Percentiles rank a stretch among this genome's conserved stretches.
Conservation (phyloP, 148 eudicot species). For the Silene conica region DNA sequence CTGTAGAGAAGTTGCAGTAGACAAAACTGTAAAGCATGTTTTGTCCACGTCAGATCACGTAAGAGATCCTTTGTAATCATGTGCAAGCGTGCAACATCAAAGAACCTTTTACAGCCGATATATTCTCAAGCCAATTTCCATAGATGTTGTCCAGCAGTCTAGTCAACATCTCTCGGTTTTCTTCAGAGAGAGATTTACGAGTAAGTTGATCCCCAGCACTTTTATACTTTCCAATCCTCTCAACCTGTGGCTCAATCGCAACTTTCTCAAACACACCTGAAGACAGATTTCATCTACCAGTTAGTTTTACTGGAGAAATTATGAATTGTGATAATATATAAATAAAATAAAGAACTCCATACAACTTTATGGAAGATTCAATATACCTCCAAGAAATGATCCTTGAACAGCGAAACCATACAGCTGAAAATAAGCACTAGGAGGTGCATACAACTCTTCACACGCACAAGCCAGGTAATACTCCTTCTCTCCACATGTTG, state of each 20-base stretch:
- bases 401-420: slow-evolving; percentile 82
- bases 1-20: slow-evolving; percentile 42
- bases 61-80: slow-evolving; percentile 15
- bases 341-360: neutral
- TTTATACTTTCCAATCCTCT: slow-evolving; percentile 94
- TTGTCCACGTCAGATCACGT: slow-evolving; percentile 13
- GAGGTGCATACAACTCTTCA: slow-evolving; percentile 84
- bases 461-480: slow-evolving; percentile 92
- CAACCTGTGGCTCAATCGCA: slow-evolving; percentile 88
- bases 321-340: too few species aligned
- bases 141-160: slow-evolving; percentile 82
- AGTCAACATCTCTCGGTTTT: slow-evolving; percentile 91
- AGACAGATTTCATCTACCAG: slow-evolving; percentile 18
- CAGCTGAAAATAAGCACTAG: slow-evolving; percentile 83
- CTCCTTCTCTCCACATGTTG: slow-evolving; percentile 84
- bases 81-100: slow-evolving; percentile 24
- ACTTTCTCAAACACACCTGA: slow-evolving; percentile 88
- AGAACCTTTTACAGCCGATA: slow-evolving; percentile 70
- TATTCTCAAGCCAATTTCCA: slow-evolving; percentile 78
- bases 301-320: neutral
- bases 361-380: neutral
- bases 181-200: slow-evolving; percentile 80
- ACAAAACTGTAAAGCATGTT: slow-evolving; percentile 27
- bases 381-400: slow-evolving; percentile 86
- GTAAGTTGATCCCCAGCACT: slow-evolving; percentile 91